Conservation (phyloP, 306 rosid genomes). For the Rosa rugosa region DNA sequence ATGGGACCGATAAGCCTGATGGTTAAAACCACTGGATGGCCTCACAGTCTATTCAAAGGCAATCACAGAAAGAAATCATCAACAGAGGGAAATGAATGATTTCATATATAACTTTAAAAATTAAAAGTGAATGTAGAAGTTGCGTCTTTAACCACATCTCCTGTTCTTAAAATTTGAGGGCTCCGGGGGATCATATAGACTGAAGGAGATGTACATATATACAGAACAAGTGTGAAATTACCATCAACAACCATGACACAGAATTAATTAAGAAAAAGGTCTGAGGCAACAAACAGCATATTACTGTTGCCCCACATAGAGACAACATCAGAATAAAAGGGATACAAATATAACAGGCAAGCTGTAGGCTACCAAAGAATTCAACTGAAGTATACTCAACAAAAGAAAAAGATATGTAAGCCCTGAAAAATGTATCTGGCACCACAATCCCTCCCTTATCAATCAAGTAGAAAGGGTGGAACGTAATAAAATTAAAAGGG, state of each 20-base stretch:
- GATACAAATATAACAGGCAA: conserved; percentile 1
- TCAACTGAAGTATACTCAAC: conserved; percentile 1
- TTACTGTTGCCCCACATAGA: background rate
- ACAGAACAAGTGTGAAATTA: background rate
- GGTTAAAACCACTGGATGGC: conserved; percentile 75
- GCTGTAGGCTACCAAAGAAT: background rate
- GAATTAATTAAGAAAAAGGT: background rate
- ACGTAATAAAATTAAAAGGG: background rate
- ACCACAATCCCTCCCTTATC: background rate
- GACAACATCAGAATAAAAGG: background rate
- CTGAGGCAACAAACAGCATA: conserved; percentile 11
- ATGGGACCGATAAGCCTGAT: conserved; percentile 78
- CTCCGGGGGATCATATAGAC: conserved; percentile 10
- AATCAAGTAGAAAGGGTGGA: background rate
- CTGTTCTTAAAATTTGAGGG: conserved; percentile 10
- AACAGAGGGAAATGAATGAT: conserved; percentile 25
- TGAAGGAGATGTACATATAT: conserved; percentile 9
- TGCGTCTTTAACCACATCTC: conserved; percentile 23
- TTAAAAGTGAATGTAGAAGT: conserved; percentile 15
- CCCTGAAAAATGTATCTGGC: background rate
- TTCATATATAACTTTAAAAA: background rate
- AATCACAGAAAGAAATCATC: conserved; percentile 29
- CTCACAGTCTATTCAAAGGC: conserved; percentile 65
- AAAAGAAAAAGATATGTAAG: background rate
- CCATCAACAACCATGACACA: background rate